Evolutionary conservation across 2,329 filamentous ascomycete species (phyloP), one percentile per base, ranked within the genome.

Genomic region (Fusarium duplospermum): DNA sequence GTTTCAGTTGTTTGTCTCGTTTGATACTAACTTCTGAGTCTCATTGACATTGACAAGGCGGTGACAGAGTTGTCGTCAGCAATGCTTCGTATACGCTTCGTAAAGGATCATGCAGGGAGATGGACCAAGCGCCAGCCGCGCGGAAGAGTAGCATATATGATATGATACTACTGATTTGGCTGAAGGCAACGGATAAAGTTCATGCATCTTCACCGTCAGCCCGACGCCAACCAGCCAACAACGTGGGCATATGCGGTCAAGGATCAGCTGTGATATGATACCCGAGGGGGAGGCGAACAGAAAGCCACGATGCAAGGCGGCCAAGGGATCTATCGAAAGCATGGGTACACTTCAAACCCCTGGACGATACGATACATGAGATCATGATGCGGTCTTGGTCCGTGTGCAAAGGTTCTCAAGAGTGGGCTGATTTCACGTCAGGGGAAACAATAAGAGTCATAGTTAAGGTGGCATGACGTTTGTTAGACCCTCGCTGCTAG

Each of bases 241-340:
- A 62, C 33, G 59, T 45, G 42, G 42, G 38, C 20, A 57, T 61
- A 67, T 69, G 66, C 63, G 36, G 45, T 52, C 71, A 70, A 61
- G 70, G 62, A 70, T 71, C 6, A 67, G 33, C 60, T 64, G 62
- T 67, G 60, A 27, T 38, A 69, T 67, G 60, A 27, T 40, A 69
- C 33, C 52, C 64, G 52, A 73, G 54, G 62, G 58, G 64, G 62
- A 60, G 61, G 29, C 40, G 31, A 60, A 62, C 45, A 33, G 16
- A 65, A 62, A 64, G 54, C 64, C 40, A 61, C 59, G 57, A 67
- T 47, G 36, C 47, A 29, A 62, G 58, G 36, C 35, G 14, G 18
- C 24, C 27, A 36, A 52, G 35, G 50, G 18, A 50, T 59, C 61
- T 69, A 22, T 27, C 10, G 16, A 62, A 62, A 38, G 42, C 29